Conservation (phyloP, 331 rosid species). For the Erythrophleum ivorense region DNA sequence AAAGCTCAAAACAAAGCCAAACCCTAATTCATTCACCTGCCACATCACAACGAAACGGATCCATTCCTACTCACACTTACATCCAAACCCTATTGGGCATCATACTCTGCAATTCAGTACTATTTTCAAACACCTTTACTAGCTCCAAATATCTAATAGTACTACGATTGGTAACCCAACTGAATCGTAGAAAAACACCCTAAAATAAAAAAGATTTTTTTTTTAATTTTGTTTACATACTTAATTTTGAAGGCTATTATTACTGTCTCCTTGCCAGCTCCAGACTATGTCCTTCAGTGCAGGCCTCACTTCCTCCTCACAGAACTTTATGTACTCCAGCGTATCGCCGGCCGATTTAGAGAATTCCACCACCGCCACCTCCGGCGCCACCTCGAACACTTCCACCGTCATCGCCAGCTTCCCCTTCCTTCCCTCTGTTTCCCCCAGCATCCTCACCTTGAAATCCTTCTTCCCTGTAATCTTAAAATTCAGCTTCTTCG, state of each 20-base stretch:
- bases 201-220: not conserved
- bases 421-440: constrained; percentile 73
- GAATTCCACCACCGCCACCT: constrained; percentile 74
- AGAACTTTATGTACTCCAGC: constrained; percentile 65
- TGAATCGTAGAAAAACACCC: not conserved
- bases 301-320: constrained; percentile 74
- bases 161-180: not conserved
- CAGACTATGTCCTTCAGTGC: constrained; percentile 84
- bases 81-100: not conserved
- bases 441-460: constrained; percentile 61
- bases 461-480: constrained; percentile 57
- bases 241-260: not conserved
- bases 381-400: constrained; percentile 77
- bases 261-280: constrained; percentile 78
- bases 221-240: not conserved
- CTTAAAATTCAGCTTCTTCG: constrained; percentile 54
- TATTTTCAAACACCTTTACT: not conserved
- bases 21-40: not conserved
- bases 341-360: constrained; percentile 70
- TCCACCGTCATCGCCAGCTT: constrained; percentile 60
- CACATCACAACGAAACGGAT: not conserved
- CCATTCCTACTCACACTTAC: not conserved
- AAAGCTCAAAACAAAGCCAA: not conserved
- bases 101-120: not conserved
- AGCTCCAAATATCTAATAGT: not conserved